phyloP scores from a whole-genome alignment of 495 filamentous ascomycete genomes.

The Aspergillus hancockii region DNA sequence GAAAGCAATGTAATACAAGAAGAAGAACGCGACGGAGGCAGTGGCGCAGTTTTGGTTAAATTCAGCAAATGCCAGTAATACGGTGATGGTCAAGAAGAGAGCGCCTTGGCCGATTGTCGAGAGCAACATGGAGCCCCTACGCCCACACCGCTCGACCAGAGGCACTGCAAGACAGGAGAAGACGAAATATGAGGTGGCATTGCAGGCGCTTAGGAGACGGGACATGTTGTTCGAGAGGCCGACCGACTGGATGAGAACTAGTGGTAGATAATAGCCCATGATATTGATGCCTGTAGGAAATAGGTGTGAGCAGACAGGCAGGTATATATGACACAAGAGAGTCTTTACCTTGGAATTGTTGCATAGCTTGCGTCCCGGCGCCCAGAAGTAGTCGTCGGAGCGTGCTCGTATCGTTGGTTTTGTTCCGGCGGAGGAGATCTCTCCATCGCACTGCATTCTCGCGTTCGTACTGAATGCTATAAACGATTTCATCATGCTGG shows the following conservation, averaged over 20 bases:
- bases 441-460: conserved; percentile 49
- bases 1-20: conserved; percentile 53
- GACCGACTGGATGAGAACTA: conserved; percentile 53
- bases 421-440: conserved; percentile 46
- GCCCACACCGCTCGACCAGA: conserved; percentile 51
- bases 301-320: not conserved
- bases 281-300: conserved; percentile 45
- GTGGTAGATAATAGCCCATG: conserved; percentile 49
- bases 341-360: conserved; percentile 41
- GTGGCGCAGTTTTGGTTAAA: conserved; percentile 32
- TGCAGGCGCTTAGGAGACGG: conserved; percentile 51
- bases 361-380: conserved; percentile 53
- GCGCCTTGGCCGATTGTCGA: conserved; percentile 45
- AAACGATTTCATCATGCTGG: conserved; percentile 50
- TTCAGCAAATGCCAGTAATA: conserved; percentile 50
- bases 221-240: conserved; percentile 46
- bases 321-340: not conserved
- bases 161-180: conserved; percentile 48
- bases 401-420: conserved; percentile 42
- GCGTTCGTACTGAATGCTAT: conserved; percentile 48
- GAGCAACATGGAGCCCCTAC: conserved; percentile 53
- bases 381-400: conserved; percentile 52
- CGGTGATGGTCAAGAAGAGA: conserved; percentile 58
- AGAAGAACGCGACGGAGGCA: conserved; percentile 55
- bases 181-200: conserved; percentile 50